A percentile compares a stretch with the other conserved stretches of the same genome.
Conservation (phyloP, 768 basidiomycete genomes). For the Crassisporium funariophilum region DNA sequence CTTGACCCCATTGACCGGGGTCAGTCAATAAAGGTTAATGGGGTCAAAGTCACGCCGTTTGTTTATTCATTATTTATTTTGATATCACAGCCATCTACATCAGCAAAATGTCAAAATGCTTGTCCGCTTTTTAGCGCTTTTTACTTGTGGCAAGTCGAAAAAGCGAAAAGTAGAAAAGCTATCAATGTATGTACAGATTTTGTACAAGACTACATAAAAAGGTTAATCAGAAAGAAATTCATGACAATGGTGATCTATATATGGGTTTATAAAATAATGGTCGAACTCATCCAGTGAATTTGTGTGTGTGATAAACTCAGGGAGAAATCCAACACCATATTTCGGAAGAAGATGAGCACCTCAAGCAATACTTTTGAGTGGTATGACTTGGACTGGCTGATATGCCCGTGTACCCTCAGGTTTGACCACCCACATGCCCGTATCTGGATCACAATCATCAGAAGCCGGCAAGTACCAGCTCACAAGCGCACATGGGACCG, state of each 20-base stretch:
- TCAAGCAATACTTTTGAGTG: slow-evolving; percentile 25
- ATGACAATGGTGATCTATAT: slow-evolving; percentile 34
- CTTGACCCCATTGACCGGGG: too few relatives aligned
- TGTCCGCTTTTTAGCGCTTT: slow-evolving; percentile 7
- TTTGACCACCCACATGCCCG: slow-evolving; percentile 33
- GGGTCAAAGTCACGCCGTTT: too few relatives aligned
- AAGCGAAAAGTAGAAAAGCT: slow-evolving; percentile 1
- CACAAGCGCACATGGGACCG: slow-evolving; percentile 28
- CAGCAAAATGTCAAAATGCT: slow-evolving; percentile 6
- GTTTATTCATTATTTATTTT: too few relatives aligned
- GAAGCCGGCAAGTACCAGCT: slow-evolving; percentile 23
- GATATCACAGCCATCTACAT: too few relatives aligned
- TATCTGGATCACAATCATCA: slow-evolving; percentile 22
- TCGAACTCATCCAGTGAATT: slow-evolving; percentile 26
- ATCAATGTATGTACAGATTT: neutral
- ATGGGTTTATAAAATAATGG: slow-evolving; percentile 32
- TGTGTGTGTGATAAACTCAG: slow-evolving; percentile 17
- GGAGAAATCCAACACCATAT: slow-evolving; percentile 23
- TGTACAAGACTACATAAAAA: neutral
- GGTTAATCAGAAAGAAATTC: slow-evolving; percentile 17
- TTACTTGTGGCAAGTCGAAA: slow-evolving; percentile 8
- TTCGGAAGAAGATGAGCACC: slow-evolving; percentile 30
- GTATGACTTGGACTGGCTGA: slow-evolving; percentile 21
- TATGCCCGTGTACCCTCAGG: slow-evolving; percentile 10
- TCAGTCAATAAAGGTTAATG: too few relatives aligned